phyloP scores from a whole-genome alignment of 2,329 filamentous ascomycete species.

The Bertia moriformis region DNA sequence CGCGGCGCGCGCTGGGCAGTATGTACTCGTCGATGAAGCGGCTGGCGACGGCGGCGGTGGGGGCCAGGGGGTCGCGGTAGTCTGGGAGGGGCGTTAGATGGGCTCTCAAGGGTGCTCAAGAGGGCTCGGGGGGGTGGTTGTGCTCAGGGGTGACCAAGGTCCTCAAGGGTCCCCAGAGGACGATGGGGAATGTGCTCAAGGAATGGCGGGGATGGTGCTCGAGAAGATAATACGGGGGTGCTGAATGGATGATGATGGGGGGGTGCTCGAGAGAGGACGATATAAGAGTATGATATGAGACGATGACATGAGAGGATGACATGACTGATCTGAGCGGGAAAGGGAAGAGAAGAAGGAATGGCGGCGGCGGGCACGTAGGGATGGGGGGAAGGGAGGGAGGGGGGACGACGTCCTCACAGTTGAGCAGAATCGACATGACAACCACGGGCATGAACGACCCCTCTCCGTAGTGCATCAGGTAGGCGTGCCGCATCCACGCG shows the following conservation, averaged over 20 bases:
- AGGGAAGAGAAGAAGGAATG: background rate
- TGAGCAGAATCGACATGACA: slow-evolving; percentile 46
- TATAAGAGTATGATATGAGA: background rate
- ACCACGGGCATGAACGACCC: slow-evolving; percentile 67
- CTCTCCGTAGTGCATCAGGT: slow-evolving; percentile 73
- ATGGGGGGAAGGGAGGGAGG: background rate
- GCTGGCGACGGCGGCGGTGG: slow-evolving; percentile 29
- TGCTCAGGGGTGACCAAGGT: slow-evolving; percentile 6
- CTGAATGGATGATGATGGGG: too few species aligned
- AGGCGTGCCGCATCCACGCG: slow-evolving; percentile 43
- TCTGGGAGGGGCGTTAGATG: slow-evolving; percentile 30
- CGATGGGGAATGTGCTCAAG: background rate
- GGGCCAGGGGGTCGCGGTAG: slow-evolving; percentile 36
- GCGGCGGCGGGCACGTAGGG: background rate
- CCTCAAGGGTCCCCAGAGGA: background rate
- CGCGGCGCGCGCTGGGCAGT: slow-evolving; percentile 29
- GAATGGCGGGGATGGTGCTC: too few species aligned
- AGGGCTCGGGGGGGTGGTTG: slow-evolving; percentile 6
- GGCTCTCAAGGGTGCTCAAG: slow-evolving; percentile 21
- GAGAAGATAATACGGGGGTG: too few species aligned
- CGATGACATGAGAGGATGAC: too few species aligned
- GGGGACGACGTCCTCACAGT: slow-evolving; percentile 16
- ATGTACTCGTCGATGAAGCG: slow-evolving; percentile 24
- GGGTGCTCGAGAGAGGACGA: too few species aligned
- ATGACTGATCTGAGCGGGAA: background rate